These are phyloP conservation scores for Vitis amurensis DNA, from an alignment of 164 flowering plant species.

Conservation along the genomic window DNA sequence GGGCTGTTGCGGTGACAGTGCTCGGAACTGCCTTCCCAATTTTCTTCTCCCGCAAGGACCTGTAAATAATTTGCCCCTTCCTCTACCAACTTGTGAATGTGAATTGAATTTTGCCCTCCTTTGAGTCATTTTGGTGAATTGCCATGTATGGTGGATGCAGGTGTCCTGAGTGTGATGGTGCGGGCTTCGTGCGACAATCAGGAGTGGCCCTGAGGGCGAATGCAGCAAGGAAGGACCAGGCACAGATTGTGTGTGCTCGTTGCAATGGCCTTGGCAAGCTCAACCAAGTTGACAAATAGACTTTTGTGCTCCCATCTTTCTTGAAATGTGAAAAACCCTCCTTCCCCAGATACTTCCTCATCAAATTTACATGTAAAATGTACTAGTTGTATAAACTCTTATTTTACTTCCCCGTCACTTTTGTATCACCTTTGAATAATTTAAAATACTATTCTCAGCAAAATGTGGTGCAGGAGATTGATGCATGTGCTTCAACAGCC, in stretches of 20 bases:
- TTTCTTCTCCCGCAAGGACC: conserved; percentile 56
- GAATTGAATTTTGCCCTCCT: no score
- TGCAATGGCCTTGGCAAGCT: conserved; percentile 98
- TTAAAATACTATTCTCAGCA: no score
- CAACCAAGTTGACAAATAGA: conserved; percentile 81
- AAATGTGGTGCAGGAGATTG: no score
- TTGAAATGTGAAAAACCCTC: no score
- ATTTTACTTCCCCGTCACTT: no score
- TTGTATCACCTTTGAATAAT: no score
- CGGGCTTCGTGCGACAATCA: conserved; percentile 76
- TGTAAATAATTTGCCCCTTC: conserved; percentile 13
- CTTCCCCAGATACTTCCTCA: no score
- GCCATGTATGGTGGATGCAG: conserved; percentile 24
- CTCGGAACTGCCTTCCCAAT: conserved; percentile 87
- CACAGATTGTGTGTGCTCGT: conserved; percentile 79
- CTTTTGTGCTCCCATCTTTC: no score
- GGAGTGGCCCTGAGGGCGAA: conserved; percentile 68
- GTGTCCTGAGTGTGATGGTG: conserved; percentile 98
- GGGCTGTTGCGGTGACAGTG: conserved; percentile 75
- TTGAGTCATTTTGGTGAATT: background rate
- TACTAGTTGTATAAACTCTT: no score
- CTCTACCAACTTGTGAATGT: background rate
- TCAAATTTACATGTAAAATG: no score
- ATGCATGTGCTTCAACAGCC: no score
- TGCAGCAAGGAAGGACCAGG: conserved; percentile 88